A percentile compares a stretch with the other conserved stretches of the same genome.
Evolutionary conservation across 2,329 filamentous ascomycete species (phyloP).

Genomic region (Aspergillus amoenus): DNA sequence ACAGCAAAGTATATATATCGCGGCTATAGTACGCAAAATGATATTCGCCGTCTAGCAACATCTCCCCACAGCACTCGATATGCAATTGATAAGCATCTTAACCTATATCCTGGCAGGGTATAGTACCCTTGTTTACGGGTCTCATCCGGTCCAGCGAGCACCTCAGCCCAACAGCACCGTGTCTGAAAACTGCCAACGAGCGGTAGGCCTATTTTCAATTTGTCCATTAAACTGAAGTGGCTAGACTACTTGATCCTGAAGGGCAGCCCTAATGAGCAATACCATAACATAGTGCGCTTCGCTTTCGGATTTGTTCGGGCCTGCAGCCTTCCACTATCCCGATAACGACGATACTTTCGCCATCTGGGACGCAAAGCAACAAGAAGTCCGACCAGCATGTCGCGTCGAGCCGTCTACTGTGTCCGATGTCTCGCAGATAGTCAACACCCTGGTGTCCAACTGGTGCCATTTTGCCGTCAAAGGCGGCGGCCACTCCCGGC

Average conservation of each 20-base stretch:
- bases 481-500: slow-evolving; percentile 55
- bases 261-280: neutral
- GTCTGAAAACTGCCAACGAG: neutral
- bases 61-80: neutral
- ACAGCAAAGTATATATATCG: no score
- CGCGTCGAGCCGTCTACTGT: slow-evolving; percentile 8
- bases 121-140: neutral
- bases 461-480: slow-evolving; percentile 51
- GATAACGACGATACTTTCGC: neutral
- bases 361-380: neutral
- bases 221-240: neutral
- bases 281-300: neutral
- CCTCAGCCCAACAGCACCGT: neutral
- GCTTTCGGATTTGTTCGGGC: neutral
- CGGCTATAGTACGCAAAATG: no score
- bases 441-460: slow-evolving; percentile 17
- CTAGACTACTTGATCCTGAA: no score
- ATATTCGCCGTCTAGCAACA: no score
- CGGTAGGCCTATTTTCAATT: neutral
- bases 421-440: slow-evolving; percentile 15
- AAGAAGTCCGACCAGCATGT: neutral
- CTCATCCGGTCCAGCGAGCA: neutral
- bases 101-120: neutral
- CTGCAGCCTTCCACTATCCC: neutral
- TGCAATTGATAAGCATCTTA: neutral